A percentile compares a stretch with the other conserved stretches of the same genome.
Conservation (phyloP, 2,329 filamentous ascomycete species). For the Trichoderma brevicompactum region DNA sequence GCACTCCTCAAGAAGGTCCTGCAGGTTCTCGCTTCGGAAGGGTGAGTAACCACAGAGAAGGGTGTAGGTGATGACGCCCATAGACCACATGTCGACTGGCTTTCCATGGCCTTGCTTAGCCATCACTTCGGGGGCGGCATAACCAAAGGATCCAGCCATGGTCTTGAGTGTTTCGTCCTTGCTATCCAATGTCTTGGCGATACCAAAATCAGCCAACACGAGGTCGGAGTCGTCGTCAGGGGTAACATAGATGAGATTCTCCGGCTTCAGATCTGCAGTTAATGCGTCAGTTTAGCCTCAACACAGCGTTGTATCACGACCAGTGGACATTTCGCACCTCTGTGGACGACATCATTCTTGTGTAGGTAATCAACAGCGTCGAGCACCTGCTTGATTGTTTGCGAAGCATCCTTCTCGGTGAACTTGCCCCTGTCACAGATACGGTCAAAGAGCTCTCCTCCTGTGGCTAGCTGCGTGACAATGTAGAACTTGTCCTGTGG, state of each 20-base stretch:
- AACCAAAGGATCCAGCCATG: conserved; percentile 98
- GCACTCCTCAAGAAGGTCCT: conserved; percentile 94
- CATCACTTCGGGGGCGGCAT: conserved; percentile 98
- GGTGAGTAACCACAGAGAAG: conserved; percentile 97
- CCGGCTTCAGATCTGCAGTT: conserved; percentile 84
- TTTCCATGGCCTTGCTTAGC: conserved; percentile 96
- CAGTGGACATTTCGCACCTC: conserved; percentile 62
- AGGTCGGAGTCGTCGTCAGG: conserved; percentile 75
- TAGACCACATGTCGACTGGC: conserved; percentile 98
- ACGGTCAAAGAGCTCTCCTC: conserved; percentile 94
- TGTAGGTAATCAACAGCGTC: conserved; percentile 94
- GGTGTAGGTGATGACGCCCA: conserved; percentile 98
- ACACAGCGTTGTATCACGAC: not conserved
- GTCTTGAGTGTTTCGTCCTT: conserved; percentile 92
- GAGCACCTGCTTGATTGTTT: conserved; percentile 93
- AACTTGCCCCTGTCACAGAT: conserved; percentile 98
- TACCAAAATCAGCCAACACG: conserved; percentile 95
- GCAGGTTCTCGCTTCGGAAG: conserved; percentile 91
- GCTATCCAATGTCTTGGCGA: conserved; percentile 94
- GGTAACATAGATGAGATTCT: conserved; percentile 94
- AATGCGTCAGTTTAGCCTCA: not conserved
- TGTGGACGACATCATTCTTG: conserved; percentile 90
- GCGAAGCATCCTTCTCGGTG: conserved; percentile 95
- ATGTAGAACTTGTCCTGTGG: conserved; percentile 98
- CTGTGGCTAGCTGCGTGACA: conserved; percentile 92